Evolutionary conservation across 768 basidiomycete species (phyloP), one percentile per base, ranked within the genome.

Genomic region (Tulasnella calospora): DNA sequence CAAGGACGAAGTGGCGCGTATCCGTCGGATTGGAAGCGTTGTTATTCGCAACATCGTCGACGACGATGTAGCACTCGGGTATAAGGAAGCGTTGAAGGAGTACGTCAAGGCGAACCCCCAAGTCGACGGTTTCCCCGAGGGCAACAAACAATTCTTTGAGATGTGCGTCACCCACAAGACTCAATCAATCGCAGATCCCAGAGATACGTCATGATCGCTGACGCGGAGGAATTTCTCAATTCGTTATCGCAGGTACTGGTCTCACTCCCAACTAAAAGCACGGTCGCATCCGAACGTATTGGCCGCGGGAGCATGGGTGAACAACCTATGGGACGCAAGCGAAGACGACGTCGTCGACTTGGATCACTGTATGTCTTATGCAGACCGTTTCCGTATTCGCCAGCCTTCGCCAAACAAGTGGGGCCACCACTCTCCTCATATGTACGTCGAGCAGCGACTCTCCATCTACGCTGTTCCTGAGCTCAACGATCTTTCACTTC

Each of bases 301-400:
- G 33, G 87, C 86, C 21, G 86, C 87, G 0, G 86, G 86, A 35
- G 85, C 84, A 0, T 92, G 89, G 89, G 85, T 92, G 55, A 92
- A 92, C 84, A 87, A 88, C 41, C 83, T 92, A n/a, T 92, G 91
- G 82, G 88, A 87, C 76, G 81, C 83, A 47, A 86, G 86, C 69
- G 82, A 82, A 38, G 82, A 81, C 30, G 87, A 89, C 27, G 88
- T 88, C 15, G 89, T 93, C 21, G 89, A 92, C 80, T 85, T 92
- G 41, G 85, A 86, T 9, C 86, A 88, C 4, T 90, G 92, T 23
- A 84, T 94, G 79, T 88, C 86, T 19, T 94, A 94, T 80, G 92
- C 91, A 0, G 92, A 94, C 82, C 86, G 92, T 44, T 90, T 92
- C 83, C 88, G 92, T 44, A 93, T 94, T 79, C 87, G 93, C 74